Evolutionary conservation across 805 yeast species (phyloP).

Genomic region (Candida chauliodis): DNA sequence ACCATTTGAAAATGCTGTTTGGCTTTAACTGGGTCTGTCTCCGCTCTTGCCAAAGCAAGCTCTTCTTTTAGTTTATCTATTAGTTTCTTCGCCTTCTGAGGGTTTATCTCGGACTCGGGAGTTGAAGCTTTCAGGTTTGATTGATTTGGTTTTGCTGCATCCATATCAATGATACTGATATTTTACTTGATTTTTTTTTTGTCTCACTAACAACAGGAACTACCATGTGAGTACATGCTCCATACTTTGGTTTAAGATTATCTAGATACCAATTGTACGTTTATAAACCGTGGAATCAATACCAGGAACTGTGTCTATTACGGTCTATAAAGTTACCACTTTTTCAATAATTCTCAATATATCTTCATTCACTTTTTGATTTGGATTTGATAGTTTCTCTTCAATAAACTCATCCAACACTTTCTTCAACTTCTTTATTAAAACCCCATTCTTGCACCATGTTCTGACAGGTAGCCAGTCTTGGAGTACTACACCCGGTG

Average conservation of each 20-base stretch:
- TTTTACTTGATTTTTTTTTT: not conserved
- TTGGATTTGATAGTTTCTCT: conserved; percentile 46
- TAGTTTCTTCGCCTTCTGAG: conserved; percentile 55
- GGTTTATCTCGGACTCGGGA: conserved; percentile 26
- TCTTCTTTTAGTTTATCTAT: conserved; percentile 57
- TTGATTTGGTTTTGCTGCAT: conserved; percentile 17
- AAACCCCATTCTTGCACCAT: conserved; percentile 92
- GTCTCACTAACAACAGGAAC: too few species aligned
- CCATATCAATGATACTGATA: conserved; percentile 1
- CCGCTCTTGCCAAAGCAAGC: conserved; percentile 57
- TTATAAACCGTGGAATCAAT: too few species aligned
- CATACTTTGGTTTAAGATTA: too few species aligned
- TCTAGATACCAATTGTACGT: too few species aligned
- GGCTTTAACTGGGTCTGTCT: conserved; percentile 56
- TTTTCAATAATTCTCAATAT: conserved; percentile 19
- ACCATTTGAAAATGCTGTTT: conserved; percentile 61
- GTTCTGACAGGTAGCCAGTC: conserved; percentile 88
- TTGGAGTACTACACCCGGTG: conserved; percentile 84
- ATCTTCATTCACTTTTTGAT: conserved; percentile 17
- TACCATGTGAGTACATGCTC: too few species aligned
- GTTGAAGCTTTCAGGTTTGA: conserved; percentile 6
- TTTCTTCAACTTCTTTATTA: conserved; percentile 65
- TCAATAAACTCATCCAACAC: conserved; percentile 68
- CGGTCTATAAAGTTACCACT: conserved; percentile 8
- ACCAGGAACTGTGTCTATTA: too few species aligned